Percentiles rank a stretch among this genome's conserved stretches.
phyloP scores from a whole-genome alignment of 1,284 basidiomycete genomes.

The Cryptococcus sp. region DNA sequence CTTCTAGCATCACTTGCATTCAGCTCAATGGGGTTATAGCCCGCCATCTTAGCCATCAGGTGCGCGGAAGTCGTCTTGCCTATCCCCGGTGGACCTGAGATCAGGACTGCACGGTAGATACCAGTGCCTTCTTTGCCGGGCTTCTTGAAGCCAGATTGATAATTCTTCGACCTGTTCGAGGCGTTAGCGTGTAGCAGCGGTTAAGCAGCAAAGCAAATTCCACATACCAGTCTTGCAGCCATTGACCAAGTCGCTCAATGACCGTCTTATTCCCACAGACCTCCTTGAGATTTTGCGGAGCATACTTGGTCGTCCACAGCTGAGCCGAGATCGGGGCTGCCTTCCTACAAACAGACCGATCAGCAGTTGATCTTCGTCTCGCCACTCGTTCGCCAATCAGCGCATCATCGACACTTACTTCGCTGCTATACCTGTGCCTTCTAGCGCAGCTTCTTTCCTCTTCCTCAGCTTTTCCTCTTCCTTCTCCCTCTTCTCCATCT shows the following conservation, averaged over 20 bases:
- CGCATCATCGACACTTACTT: constrained; percentile 38
- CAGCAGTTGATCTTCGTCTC: not conserved
- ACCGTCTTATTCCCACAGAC: constrained; percentile 92
- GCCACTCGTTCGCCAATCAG: not conserved
- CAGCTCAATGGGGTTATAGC: constrained; percentile 89
- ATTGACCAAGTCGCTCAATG: constrained; percentile 82
- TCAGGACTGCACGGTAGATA: constrained; percentile 79
- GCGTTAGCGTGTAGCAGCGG: no score
- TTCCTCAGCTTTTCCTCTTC: constrained; percentile 65
- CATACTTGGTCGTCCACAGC: constrained; percentile 95
- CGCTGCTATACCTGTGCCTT: constrained; percentile 41
- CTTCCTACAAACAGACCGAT: constrained; percentile 39
- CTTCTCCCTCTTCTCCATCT: constrained; percentile 67
- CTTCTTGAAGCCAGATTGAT: constrained; percentile 82
- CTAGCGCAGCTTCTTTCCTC: constrained; percentile 59
- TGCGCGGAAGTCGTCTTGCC: constrained; percentile 98
- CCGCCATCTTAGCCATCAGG: constrained; percentile 81
- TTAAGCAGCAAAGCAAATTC: not conserved
- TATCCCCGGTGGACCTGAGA: constrained; percentile 93
- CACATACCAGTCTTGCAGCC: constrained; percentile 82
- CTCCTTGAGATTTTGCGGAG: constrained; percentile 81
- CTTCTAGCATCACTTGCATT: constrained; percentile 95
- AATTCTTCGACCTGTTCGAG: constrained; percentile 65
- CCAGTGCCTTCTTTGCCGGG: constrained; percentile 90
- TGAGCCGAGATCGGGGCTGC: constrained; percentile 58